A percentile compares a stretch with the other conserved stretches of the same genome.
phyloP scores from a whole-genome alignment of 805 yeast genomes.

The Hyphopichia homilentoma region DNA sequence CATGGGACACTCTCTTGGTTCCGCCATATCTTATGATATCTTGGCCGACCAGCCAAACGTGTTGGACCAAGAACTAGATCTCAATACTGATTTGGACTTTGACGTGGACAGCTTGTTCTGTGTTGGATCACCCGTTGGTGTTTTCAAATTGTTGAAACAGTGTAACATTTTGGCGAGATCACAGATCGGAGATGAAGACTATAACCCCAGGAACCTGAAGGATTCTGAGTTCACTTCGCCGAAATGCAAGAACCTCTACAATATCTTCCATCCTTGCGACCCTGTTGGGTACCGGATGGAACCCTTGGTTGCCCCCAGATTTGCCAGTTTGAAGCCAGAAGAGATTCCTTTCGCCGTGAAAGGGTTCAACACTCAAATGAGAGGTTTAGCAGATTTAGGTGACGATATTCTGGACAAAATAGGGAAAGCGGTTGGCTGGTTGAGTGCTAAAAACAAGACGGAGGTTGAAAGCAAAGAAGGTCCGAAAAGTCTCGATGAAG shows the following conservation, averaged over 20 bases:
- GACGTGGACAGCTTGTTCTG: conserved; percentile 72
- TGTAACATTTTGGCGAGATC: conserved; percentile 50
- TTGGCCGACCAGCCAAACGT: conserved; percentile 45
- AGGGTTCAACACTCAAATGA: conserved; percentile 49
- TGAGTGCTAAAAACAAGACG: conserved; percentile 7
- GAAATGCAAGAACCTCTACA: conserved; percentile 64
- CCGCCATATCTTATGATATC: conserved; percentile 78
- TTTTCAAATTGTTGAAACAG: conserved; percentile 71
- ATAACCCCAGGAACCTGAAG: conserved; percentile 15
- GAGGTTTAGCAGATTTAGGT: conserved; percentile 36
- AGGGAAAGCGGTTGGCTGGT: conserved; percentile 37
- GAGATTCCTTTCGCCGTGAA: conserved; percentile 52
- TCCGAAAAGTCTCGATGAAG: conserved; percentile 10
- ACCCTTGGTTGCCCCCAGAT: conserved; percentile 60
- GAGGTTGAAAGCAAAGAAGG: conserved; percentile 3
- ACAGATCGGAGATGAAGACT: conserved; percentile 10
- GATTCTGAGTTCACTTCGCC: conserved; percentile 39
- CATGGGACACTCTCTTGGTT: conserved; percentile 90
- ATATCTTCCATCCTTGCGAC: conserved; percentile 86
- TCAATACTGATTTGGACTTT: conserved; percentile 52
- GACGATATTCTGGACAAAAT: conserved; percentile 35
- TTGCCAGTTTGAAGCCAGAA: conserved; percentile 51
- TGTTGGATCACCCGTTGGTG: conserved; percentile 89
- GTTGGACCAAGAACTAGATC: conserved; percentile 14
- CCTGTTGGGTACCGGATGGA: conserved; percentile 89